These are phyloP conservation scores for Tylopilus sp. DNA, from an alignment of 768 basidiomycete genomes.

Conservation along the genomic window DNA sequence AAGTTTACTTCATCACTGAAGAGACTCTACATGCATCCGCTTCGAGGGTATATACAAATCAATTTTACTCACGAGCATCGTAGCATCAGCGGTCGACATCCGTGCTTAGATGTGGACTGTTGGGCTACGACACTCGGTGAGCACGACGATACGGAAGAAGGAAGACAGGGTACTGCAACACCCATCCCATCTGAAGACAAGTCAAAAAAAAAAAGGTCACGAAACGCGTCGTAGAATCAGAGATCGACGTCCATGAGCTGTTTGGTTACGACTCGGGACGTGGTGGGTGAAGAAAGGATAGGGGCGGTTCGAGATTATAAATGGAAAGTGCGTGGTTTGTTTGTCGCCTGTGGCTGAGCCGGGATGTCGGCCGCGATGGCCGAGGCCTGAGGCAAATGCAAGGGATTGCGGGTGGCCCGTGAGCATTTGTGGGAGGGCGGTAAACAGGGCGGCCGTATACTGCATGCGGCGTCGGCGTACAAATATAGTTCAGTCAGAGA, in stretches of 20 bases:
- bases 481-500: not conserved
- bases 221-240: no score
- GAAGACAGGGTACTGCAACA: no score
- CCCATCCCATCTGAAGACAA: no score
- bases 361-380: not conserved
- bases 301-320: not conserved
- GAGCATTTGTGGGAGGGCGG: no score
- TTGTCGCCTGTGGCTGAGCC: constrained; percentile 3
- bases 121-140: not conserved
- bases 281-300: not conserved
- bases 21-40: not conserved
- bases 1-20: no score
- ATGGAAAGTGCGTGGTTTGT: constrained; percentile 7
- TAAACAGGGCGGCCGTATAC: not conserved
- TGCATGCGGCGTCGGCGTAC: not conserved
- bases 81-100: constrained; percentile 10
- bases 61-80: constrained; percentile 1
- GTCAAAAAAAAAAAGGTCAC: no score
- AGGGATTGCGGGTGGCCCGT: no score
- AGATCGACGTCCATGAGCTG: no score
- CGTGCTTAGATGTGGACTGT: constrained; percentile 14
- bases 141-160: not conserved
- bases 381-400: not conserved
- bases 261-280: no score
- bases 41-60: not conserved